A percentile compares a stretch with the other conserved stretches of the same genome.
Evolutionary conservation across 2,329 filamentous ascomycete species (phyloP).

Genomic region (Microdochium trichocladiopsis): DNA sequence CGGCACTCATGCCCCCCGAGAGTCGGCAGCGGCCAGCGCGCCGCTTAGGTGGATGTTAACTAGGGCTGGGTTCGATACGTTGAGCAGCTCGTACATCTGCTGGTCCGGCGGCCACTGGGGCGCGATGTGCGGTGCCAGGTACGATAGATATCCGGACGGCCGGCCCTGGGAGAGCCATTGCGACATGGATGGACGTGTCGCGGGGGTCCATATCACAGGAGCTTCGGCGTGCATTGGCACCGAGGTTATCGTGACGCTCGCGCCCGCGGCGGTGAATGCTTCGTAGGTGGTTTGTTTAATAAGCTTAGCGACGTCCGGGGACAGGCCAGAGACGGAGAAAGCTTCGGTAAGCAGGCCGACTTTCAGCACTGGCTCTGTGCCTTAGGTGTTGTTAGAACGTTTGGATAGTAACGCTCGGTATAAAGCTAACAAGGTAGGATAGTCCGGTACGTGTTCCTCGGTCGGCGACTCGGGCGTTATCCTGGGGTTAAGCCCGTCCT

Average conservation of each 20-base stretch:
- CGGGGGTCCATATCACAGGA: slow-evolving; percentile 39
- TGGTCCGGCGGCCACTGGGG: slow-evolving; percentile 29
- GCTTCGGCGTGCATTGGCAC: slow-evolving; percentile 40
- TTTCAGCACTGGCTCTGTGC: slow-evolving; percentile 20
- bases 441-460: slow-evolving; percentile 23
- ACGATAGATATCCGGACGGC: slow-evolving; percentile 22
- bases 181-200: slow-evolving; percentile 25
- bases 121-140: slow-evolving; percentile 22
- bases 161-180: slow-evolving; percentile 20
- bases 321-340: slow-evolving; percentile 29
- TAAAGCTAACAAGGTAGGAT: slow-evolving; percentile 13
- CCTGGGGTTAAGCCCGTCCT: slow-evolving; percentile 34
- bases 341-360: slow-evolving; percentile 38
- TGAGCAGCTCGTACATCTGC: slow-evolving; percentile 31
- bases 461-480: slow-evolving; percentile 31
- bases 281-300: neutral
- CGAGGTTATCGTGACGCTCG: slow-evolving; percentile 33
- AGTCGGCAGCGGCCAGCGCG: slow-evolving; percentile 13
- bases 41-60: slow-evolving; percentile 38
- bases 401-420: slow-evolving; percentile 3
- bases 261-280: slow-evolving; percentile 29
- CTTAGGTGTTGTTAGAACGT: too few species aligned
- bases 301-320: slow-evolving; percentile 22
- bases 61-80: slow-evolving; percentile 34
- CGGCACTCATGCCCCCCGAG: neutral